A percentile compares a stretch with the other conserved stretches of the same genome.
Evolutionary conservation across 257 asterid species (phyloP).

Genomic region (Rhazya stricta): DNA sequence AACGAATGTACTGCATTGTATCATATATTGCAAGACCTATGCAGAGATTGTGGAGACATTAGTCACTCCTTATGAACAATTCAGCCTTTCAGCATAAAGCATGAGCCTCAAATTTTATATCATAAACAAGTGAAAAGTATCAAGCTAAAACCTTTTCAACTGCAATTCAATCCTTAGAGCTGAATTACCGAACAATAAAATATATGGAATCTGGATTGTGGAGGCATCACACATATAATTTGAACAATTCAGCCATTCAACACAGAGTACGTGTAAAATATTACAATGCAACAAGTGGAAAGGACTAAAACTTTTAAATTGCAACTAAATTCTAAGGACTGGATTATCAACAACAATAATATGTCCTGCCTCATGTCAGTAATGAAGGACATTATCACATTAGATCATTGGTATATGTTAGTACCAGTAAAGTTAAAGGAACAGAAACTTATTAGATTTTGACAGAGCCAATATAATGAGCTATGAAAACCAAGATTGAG

Average conservation of each 20-base stretch:
- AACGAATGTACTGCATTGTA: constrained; percentile 89
- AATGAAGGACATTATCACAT: background rate
- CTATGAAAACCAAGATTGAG: background rate
- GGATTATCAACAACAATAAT: background rate
- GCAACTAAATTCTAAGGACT: background rate
- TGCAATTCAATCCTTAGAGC: background rate
- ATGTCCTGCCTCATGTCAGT: background rate
- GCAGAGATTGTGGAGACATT: background rate
- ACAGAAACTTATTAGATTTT: background rate
- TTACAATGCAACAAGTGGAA: too few relatives aligned
- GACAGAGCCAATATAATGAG: background rate
- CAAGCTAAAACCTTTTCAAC: background rate
- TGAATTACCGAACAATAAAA: background rate
- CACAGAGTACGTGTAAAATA: too few relatives aligned
- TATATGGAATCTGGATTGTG: too few relatives aligned
- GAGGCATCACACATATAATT: too few relatives aligned
- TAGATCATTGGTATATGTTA: background rate
- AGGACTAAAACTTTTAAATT: background rate
- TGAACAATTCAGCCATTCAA: too few relatives aligned
- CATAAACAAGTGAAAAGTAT: background rate
- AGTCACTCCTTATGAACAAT: background rate
- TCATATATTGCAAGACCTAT: constrained; percentile 95
- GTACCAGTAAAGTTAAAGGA: background rate
- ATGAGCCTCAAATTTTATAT: background rate
- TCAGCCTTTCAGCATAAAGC: background rate